Evolutionary conservation across 192 early-diverging fungal genomes (phyloP).

Genomic region (Coemansia sp.): DNA sequence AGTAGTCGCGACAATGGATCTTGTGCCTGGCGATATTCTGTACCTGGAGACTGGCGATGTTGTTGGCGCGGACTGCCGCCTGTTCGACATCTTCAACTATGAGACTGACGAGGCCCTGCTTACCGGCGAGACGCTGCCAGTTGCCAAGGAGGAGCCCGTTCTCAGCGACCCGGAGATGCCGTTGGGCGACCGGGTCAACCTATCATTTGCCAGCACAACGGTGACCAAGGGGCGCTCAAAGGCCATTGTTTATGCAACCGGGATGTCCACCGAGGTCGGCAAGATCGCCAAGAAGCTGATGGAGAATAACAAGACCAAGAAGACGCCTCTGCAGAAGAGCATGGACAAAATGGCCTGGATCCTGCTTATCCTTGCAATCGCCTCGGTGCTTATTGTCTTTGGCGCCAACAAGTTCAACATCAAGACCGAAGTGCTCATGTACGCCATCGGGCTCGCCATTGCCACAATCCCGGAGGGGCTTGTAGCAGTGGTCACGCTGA

Average conservation of each 20-base stretch:
- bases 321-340: conserved; percentile 69
- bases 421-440: conserved; percentile 63
- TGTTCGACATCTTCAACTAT: conserved; percentile 83
- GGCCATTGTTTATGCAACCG: conserved; percentile 84
- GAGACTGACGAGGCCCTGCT: conserved; percentile 91
- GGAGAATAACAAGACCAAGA: conserved; percentile 56
- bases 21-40: conserved; percentile 91
- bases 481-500: conserved; percentile 91
- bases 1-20: conserved; percentile 72
- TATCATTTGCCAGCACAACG: conserved; percentile 86
- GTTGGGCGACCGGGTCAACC: conserved; percentile 90
- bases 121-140: conserved; percentile 88
- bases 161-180: conserved; percentile 73
- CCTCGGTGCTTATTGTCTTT: conserved; percentile 84
- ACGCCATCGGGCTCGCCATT: conserved; percentile 86
- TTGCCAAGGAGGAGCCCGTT: conserved; percentile 68
- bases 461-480: conserved; percentile 96
- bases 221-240: conserved; percentile 89
- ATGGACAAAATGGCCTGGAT: conserved; percentile 78
- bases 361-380: conserved; percentile 71
- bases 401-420: conserved; percentile 67
- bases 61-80: conserved; percentile 87
- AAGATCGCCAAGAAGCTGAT: conserved; percentile 84
- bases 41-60: conserved; percentile 94
- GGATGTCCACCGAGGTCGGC: conserved; percentile 90